Base-by-base conservation (phyloP, 345 rosid species). In the Leavenworthia alabamica region DNA sequence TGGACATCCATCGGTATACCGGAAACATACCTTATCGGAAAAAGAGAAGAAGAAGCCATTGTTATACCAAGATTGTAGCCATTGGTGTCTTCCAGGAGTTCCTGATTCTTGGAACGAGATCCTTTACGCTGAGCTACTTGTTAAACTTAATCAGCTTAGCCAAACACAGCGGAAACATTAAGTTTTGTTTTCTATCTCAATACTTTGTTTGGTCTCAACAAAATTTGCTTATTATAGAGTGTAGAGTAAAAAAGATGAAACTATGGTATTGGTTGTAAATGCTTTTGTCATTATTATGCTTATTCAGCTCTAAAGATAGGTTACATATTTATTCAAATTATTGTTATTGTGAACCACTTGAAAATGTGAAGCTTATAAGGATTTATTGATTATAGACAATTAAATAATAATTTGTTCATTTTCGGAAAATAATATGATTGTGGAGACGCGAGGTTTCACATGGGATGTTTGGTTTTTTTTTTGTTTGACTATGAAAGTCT, bases 11-110 rank as follows among this genome's bases (percentile, higher is more conserved):
- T 93, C 99, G 0, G 72, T 89, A 4, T 94, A 87, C 49, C 56
- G 97, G 73, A 90, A 79, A 75, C 85, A 67, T 12, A 69, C 68
- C 23, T 1, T 83, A 7, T 7, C 94, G 0, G 74, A 62, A 0
- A 84, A 58, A n/a, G 87, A 89, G 65, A 80, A 75, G 65, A 69
- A 43, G 53, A 70, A 79, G 0, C 87, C 90, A 0, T 48, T 86
- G 66, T 62, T n/a, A 50, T 86, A 62, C 77, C 89, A 89, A 73
- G 99, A 85, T 65, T 89, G 92, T 81, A 85, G 97, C 78, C 96
- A 89, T 26, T 93, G 99, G 96, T 93, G 97, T 60, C 74, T 87
- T 28, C 96, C 96, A 0, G 97, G 96, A 29, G 81, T 93, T 48
- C 96, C 97, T 0, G 92, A 89, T 35, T 73, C 81, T 7, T 93